Evolutionary conservation across 257 asterid genomes (phyloP).

Genomic region (Solanum rostratum): DNA sequence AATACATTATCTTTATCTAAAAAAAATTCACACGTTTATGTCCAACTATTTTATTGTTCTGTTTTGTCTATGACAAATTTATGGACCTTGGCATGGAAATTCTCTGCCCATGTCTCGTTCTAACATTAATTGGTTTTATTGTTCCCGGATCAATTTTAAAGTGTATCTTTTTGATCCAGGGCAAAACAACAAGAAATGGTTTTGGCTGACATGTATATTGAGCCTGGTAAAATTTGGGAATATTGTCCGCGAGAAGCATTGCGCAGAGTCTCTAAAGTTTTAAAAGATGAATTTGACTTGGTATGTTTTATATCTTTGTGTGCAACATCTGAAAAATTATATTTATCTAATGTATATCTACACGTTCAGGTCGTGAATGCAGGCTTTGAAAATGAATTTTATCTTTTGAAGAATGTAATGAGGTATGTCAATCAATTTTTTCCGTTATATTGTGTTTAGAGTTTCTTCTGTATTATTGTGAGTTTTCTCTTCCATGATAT

Average conservation of each 20-base stretch:
- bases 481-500: conserved; percentile 18
- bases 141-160: not conserved
- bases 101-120: not conserved
- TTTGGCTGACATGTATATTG: conserved; percentile 74
- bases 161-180: conserved; percentile 34
- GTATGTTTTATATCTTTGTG: conserved; percentile 24
- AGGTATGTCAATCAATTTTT: conserved; percentile 31
- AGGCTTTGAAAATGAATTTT: conserved; percentile 89
- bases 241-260: conserved; percentile 86
- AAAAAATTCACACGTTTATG: not conserved
- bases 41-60: not conserved
- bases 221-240: conserved; percentile 83
- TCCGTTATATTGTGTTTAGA: not conserved
- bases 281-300: conserved; percentile 79
- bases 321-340: not conserved
- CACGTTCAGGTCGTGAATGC: conserved; percentile 71
- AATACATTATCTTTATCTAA: not conserved
- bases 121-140: not conserved
- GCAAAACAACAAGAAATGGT: conserved; percentile 89
- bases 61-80: not conserved
- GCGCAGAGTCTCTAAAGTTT: conserved; percentile 54
- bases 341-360: conserved; percentile 11
- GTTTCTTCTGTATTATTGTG: conserved; percentile 2
- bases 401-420: conserved; percentile 41
- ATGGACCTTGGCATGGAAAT: not conserved